Evolutionary conservation across 2,329 filamentous ascomycete genomes (phyloP).

Genomic region (Xylariaceae sp.): DNA sequence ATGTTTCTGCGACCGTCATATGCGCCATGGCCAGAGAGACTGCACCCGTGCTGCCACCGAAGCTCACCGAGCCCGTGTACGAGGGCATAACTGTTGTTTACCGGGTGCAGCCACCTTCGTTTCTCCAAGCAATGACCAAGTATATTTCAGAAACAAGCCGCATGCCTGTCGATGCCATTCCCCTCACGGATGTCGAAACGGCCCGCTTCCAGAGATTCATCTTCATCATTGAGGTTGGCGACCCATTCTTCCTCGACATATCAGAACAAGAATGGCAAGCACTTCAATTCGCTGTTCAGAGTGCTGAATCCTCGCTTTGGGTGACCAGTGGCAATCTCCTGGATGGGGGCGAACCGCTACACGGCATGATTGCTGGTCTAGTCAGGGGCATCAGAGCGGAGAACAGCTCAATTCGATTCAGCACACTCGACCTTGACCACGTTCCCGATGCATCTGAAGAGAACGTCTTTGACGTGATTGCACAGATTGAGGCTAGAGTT

Average conservation of each 20-base stretch:
- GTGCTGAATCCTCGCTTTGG: slow-evolving; percentile 1
- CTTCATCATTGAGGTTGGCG: neutral
- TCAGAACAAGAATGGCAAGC: neutral
- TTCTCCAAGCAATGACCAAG: neutral
- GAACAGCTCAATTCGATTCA: slow-evolving; percentile 1
- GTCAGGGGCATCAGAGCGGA: slow-evolving; percentile 2
- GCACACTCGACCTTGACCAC: slow-evolving; percentile 2
- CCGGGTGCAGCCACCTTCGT: neutral
- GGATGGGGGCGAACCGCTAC: neutral
- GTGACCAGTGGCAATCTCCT: slow-evolving; percentile 1
- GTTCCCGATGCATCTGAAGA: neutral
- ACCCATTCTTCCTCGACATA: slow-evolving; percentile 3
- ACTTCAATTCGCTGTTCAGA: slow-evolving; percentile 1
- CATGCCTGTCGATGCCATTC: neutral
- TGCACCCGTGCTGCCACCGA: neutral
- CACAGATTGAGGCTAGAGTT: neutral
- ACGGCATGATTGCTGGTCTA: slow-evolving; percentile 4
- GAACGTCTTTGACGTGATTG: neutral
- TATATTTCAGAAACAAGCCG: neutral
- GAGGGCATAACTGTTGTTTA: slow-evolving; percentile 1
- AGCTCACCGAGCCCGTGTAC: neutral
- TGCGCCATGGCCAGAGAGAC: neutral
- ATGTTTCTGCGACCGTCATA: slow-evolving; percentile 3
- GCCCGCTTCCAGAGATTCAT: neutral
- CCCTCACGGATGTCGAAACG: neutral